A percentile compares a stretch with the other conserved stretches of the same genome.
Evolutionary conservation across 2,329 filamentous ascomycete species (phyloP).

Genomic region (Rhexocercosporidium sp.): DNA sequence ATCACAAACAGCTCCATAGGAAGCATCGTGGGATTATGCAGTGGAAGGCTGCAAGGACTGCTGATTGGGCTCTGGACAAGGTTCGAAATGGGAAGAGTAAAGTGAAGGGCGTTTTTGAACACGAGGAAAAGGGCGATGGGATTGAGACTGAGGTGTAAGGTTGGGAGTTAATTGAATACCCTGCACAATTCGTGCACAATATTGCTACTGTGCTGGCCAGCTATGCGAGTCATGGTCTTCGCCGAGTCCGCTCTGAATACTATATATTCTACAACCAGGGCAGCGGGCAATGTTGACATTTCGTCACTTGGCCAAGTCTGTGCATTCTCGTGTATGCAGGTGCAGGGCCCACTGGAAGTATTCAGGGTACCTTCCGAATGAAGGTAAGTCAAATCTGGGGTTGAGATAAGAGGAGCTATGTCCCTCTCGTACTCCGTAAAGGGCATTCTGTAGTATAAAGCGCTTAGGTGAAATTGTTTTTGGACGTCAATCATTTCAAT

Average conservation of each 20-base stretch:
- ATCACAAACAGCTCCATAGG: slow-evolving; percentile 65
- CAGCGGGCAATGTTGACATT: no score
- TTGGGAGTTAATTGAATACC: neutral
- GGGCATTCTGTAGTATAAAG: neutral
- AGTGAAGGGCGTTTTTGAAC: slow-evolving; percentile 56
- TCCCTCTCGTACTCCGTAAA: no score
- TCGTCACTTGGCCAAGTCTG: neutral
- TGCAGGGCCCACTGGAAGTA: neutral
- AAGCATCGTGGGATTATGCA: slow-evolving; percentile 76
- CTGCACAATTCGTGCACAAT: neutral
- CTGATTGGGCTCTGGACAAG: slow-evolving; percentile 64
- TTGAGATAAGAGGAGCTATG: neutral
- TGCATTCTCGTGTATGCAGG: neutral
- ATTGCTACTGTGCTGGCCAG: neutral
- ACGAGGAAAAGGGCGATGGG: slow-evolving; percentile 60
- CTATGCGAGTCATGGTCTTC: neutral
- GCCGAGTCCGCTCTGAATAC: no score
- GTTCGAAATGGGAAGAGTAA: slow-evolving; percentile 55
- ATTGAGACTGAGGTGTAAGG: slow-evolving; percentile 71
- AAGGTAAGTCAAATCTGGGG: neutral
- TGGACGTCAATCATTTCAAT: neutral
- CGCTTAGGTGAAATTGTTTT: neutral
- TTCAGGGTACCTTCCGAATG: neutral
- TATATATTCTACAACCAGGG: no score
- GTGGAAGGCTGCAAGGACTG: slow-evolving; percentile 60